These are phyloP conservation scores for Elongisporangium anandrum DNA, from an alignment of 352 stramenopile genomes.

Conservation along the genomic window DNA sequence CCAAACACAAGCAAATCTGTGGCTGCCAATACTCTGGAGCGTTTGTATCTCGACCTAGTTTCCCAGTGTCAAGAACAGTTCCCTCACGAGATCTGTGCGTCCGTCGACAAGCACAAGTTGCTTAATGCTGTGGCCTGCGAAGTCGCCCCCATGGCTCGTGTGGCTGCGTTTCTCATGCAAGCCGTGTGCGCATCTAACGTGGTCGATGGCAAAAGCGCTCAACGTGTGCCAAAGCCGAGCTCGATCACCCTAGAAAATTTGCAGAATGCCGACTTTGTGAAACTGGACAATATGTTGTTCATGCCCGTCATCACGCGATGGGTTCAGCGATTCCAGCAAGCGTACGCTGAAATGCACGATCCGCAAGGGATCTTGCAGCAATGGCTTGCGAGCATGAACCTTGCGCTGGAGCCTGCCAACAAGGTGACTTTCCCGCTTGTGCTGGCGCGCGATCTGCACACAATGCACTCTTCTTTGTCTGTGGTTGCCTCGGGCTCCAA, in stretches of 20 bases:
- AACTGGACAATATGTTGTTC: conserved; percentile 16
- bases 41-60: conserved; percentile 21
- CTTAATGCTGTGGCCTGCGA: conserved; percentile 77
- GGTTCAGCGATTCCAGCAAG: conserved; percentile 60
- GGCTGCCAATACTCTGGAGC: conserved; percentile 21
- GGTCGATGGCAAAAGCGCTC: conserved; percentile 5
- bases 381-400: conserved; percentile 71
- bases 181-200: conserved; percentile 14
- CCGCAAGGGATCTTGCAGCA: conserved; percentile 60
- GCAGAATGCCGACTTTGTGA: conserved; percentile 45
- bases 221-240: conserved; percentile 41
- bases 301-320: conserved; percentile 41
- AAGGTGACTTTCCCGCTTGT: conserved; percentile 35
- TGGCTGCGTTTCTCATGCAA: conserved; percentile 65
- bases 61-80: conserved; percentile 27
- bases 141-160: conserved; percentile 62
- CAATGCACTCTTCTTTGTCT: conserved; percentile 73
- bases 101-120: conserved; percentile 33
- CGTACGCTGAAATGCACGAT: conserved; percentile 81
- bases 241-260: conserved; percentile 25
- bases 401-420: conserved; percentile 14
- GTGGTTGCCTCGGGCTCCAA: conserved; percentile 58
- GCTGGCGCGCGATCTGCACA: conserved; percentile 65
- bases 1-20: conserved; percentile 17
- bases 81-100: conserved; percentile 15